These are phyloP conservation scores for Trichosporon ovoides DNA, from an alignment of 1,284 basidiomycete genomes.

Conservation along the genomic window DNA sequence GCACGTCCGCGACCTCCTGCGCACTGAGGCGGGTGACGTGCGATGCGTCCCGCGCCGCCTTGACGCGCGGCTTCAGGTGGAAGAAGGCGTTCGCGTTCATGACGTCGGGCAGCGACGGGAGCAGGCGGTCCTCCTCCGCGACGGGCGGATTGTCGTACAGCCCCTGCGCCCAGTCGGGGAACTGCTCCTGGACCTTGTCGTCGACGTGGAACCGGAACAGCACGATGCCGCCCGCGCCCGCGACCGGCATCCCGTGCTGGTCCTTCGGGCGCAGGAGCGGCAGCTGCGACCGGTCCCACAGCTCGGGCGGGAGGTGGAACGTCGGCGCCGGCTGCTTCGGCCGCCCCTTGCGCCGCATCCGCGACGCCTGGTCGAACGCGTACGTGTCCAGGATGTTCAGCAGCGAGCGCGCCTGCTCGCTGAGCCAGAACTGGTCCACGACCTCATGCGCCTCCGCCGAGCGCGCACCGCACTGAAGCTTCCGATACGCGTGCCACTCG, in stretches of 20 bases:
- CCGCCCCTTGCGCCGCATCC: conserved; percentile 35
- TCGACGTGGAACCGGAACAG: conserved; percentile 46
- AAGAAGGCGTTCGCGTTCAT: conserved; percentile 30
- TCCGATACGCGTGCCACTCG: conserved; percentile 44
- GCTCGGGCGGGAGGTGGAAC: conserved; percentile 40
- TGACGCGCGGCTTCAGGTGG: conserved; percentile 27
- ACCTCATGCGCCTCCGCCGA: conserved; percentile 41
- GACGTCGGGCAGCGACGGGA: conserved; percentile 31
- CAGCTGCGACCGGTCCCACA: conserved; percentile 37
- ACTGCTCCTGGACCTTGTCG: conserved; percentile 31
- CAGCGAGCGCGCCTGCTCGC: conserved; percentile 28
- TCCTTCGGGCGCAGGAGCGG: conserved; percentile 38
- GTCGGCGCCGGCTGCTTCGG: conserved; percentile 44
- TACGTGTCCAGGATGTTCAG: conserved; percentile 38
- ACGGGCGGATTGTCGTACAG: conserved; percentile 46
- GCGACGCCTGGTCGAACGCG: conserved; percentile 28
- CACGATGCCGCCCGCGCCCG: conserved; percentile 32
- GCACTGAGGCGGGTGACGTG: conserved; percentile 17
- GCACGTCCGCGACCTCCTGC: conserved; percentile 31
- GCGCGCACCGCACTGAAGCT: conserved; percentile 27
- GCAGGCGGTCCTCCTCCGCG: conserved; percentile 31
- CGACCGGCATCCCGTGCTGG: conserved; percentile 32
- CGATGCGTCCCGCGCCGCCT: conserved; percentile 18
- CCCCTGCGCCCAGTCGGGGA: conserved; percentile 42
- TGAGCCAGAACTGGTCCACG: conserved; percentile 43